Evolutionary conservation across 805 yeast genomes (phyloP), one percentile per base, ranked within the genome.

Genomic region (Monosporozyma siamensis): DNA sequence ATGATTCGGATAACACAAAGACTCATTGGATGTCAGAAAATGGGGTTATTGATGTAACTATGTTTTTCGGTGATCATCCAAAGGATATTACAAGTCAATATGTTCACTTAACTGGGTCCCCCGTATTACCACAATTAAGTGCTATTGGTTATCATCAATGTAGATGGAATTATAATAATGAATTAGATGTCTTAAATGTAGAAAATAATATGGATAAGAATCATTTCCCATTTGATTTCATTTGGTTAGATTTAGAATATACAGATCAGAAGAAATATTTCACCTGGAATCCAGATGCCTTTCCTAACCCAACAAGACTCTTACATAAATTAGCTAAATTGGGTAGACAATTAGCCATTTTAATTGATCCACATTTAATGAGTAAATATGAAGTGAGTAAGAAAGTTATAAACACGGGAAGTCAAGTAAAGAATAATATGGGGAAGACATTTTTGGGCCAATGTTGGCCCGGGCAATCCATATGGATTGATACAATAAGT

Each of bases 401-500:
- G 2, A 58, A 50, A 1, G 58, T 86, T 20, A 62, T 59, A 6
- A 51, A 66, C 11, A 54, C 69, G 7, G 55, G 64, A 4, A 55
- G 75, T 7, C 77, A 75, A 0, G 68, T 87, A 17, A 60, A 66
- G 47, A 66, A 74, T 39, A 59, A 63, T 17, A 49, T 59, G 2
- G 80, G 77, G 21, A 57, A 68, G 1, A 64, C 75, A 2, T 89
- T 69, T 59, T 69, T 75, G 39, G 97, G 96, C 3, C 94, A 87
- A 60, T 92, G 97, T 63, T 92, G 98, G 98, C 97, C 98, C 2
- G 98, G 97, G 1, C 87, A 85, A 51, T 83, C 95, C 0, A 70
- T 87, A 6, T 92, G 97, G 97, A 77, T 92, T 43, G 98, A 92
- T 53, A 72, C 95, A 0, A 63, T 89, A 44, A 76, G 80, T 55